Percentiles rank a stretch among this genome's conserved stretches.
These are phyloP conservation scores for Colletotrichum graminicola DNA, from an alignment of 2,329 filamentous ascomycete genomes.

Conservation along the genomic window DNA sequence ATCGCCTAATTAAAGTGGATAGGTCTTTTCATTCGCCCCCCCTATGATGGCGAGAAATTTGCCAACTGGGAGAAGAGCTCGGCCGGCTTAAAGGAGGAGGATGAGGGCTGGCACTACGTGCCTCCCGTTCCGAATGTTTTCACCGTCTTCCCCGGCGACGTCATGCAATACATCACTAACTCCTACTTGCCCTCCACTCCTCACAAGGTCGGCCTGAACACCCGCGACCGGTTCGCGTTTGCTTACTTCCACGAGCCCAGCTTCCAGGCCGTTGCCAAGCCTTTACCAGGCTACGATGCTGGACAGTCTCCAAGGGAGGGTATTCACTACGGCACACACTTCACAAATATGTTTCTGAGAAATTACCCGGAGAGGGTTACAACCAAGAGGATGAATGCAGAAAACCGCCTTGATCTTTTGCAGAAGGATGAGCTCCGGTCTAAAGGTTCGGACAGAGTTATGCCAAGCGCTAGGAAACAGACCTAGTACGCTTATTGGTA, in stretches of 20 bases:
- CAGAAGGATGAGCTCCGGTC: conserved; percentile 46
- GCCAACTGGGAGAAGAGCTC: conserved; percentile 61
- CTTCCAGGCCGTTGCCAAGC: conserved; percentile 59
- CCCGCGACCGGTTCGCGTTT: conserved; percentile 60
- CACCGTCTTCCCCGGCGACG: conserved; percentile 65
- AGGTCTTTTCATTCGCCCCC: conserved; percentile 61
- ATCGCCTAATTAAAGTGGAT: neutral
- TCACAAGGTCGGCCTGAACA: conserved; percentile 65
- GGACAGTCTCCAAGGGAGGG: conserved; percentile 51
- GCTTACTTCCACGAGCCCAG: conserved; percentile 66
- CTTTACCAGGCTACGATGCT: conserved; percentile 54
- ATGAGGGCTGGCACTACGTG: conserved; percentile 61
- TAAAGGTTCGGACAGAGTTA: conserved; percentile 24
- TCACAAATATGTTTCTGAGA: conserved; percentile 64
- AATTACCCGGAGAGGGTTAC: conserved; percentile 63
- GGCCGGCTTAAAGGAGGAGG: conserved; percentile 59
- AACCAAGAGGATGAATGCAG: conserved; percentile 53
- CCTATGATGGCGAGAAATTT: conserved; percentile 53
- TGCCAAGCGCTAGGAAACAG: neutral
- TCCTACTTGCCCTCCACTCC: conserved; percentile 60
- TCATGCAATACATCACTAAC: conserved; percentile 65
- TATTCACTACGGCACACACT: conserved; percentile 65
- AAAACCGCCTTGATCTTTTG: conserved; percentile 49
- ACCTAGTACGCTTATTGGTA: neutral
- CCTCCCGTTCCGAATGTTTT: conserved; percentile 58